Conservation (phyloP, 495 filamentous ascomycete genomes). For the Parachaetomium inaequale region DNA sequence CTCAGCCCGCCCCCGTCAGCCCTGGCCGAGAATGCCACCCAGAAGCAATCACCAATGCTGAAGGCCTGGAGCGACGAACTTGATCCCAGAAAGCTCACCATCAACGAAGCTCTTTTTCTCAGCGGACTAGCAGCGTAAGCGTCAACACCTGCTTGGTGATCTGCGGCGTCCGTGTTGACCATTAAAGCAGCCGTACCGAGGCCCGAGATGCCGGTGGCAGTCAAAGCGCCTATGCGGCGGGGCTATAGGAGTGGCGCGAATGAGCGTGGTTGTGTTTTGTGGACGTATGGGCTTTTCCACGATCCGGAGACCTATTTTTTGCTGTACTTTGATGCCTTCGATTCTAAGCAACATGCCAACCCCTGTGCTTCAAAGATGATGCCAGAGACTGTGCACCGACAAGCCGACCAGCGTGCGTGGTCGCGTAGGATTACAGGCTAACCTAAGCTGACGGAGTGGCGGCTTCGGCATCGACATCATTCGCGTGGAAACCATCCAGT, state of each 20-base stretch:
- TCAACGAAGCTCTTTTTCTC: slow-evolving; percentile 35
- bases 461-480: slow-evolving; percentile 22
- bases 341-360: slow-evolving; percentile 4
- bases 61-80: slow-evolving; percentile 37
- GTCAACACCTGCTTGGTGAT: background rate
- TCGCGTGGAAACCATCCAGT: slow-evolving; percentile 69
- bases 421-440: background rate
- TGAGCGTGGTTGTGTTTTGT: background rate
- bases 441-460: slow-evolving; percentile 18
- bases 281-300: background rate
- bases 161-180: background rate
- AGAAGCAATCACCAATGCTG: slow-evolving; percentile 33
- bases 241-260: background rate
- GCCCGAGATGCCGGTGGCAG: background rate
- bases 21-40: background rate
- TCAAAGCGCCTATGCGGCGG: background rate
- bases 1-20: slow-evolving; percentile 3
- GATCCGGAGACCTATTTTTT: background rate
- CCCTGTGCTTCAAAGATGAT: background rate
- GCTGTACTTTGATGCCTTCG: slow-evolving; percentile 14
- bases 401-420: background rate
- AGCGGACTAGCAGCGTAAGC: slow-evolving; percentile 6
- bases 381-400: background rate
- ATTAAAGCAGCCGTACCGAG: background rate
- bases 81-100: slow-evolving; percentile 36